A percentile compares a stretch with the other conserved stretches of the same genome.
Evolutionary conservation across 139 green algal species (phyloP).

Genomic region (Coccomyxa sp.): DNA sequence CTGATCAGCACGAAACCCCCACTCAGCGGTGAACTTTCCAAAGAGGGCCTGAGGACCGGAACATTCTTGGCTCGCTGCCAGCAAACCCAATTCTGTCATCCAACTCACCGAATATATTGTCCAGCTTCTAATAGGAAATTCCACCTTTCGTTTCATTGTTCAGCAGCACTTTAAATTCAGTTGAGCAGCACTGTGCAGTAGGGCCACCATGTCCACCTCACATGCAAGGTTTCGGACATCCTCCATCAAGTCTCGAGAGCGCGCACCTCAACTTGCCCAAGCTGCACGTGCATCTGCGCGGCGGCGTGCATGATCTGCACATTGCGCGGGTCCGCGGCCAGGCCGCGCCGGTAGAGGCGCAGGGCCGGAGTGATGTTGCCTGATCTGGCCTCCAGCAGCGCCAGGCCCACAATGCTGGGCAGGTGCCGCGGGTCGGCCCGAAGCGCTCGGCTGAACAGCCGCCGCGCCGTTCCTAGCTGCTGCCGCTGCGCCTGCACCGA

Average conservation of each 20-base stretch:
- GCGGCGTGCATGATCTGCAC: constrained; percentile 15
- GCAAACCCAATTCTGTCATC: too few relatives aligned
- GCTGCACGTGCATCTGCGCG: constrained; percentile 28
- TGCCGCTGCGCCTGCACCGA: constrained; percentile 28
- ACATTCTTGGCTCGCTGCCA: too few relatives aligned
- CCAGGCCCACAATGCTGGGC: constrained; percentile 22
- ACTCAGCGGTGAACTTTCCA: too few relatives aligned
- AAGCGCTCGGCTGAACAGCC: constrained; percentile 46
- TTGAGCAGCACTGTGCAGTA: too few relatives aligned
- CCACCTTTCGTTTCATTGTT: too few relatives aligned
- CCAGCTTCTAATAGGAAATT: too few relatives aligned
- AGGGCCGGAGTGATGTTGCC: constrained; percentile 15
- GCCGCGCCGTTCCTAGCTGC: constrained; percentile 25
- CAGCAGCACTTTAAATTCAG: too few relatives aligned
- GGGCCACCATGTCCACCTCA: too few relatives aligned
- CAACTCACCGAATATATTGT: too few relatives aligned
- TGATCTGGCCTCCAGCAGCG: constrained; percentile 23
- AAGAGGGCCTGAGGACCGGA: too few relatives aligned
- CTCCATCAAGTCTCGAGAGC: too few relatives aligned
- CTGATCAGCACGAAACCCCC: background rate
- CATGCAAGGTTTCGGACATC: too few relatives aligned
- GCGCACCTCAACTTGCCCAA: constrained; percentile 1
- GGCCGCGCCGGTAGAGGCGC: constrained; percentile 7
- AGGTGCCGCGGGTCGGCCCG: constrained; percentile 34
- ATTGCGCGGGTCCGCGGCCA: constrained; percentile 21